Evolutionary conservation across 2,329 filamentous ascomycete species (phyloP), one percentile per base, ranked within the genome.

Genomic region (Talaromyces sp.): DNA sequence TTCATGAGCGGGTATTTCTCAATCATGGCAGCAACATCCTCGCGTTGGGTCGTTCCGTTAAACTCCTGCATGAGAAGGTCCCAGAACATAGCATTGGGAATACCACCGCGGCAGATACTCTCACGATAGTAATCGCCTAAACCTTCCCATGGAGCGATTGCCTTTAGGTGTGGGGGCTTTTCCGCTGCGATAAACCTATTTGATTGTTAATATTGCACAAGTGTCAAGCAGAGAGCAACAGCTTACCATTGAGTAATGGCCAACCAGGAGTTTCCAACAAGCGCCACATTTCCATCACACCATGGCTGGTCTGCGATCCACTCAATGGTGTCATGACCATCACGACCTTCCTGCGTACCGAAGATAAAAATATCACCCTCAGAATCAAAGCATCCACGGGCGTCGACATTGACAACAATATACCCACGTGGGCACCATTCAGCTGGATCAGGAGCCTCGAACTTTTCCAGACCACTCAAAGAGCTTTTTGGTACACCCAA

Each of bases 401-500:
- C 48, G 50, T 70, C 68, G 13, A 66, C 54, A 47, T 69, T 67
- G 13, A 69, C 62, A 22, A 70, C 51, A 7, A 62, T 64, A 46
- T 70, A 70, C 3, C 66, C 66, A 32, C 58, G 54, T 1, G 60
- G 49, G 27, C 60, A 62, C 66, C 67, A 70, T 20, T 64, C 58
- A 7, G 64, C 67, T 14, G 68, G 66, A 54, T 70, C 65, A 2
- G 62, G 65, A 1, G 62, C 67, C 49, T 70, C 68, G 19, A 64
- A 70, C 53, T 66, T 69, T 36, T 69, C 62, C 14, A 64, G 52
- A 16, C 51, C 56, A 35, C 49, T 52, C 16, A 47, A 58, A 55
- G 42, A 35, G 22, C 35, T 48, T 41, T 40, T 50, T 35, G 8
- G 55, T 44, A 33, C 56, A 17, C n/a, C 61, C 51, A 49, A 52